Evolutionary conservation across 345 rosid genomes (phyloP).

Genomic region (Populus alba): DNA sequence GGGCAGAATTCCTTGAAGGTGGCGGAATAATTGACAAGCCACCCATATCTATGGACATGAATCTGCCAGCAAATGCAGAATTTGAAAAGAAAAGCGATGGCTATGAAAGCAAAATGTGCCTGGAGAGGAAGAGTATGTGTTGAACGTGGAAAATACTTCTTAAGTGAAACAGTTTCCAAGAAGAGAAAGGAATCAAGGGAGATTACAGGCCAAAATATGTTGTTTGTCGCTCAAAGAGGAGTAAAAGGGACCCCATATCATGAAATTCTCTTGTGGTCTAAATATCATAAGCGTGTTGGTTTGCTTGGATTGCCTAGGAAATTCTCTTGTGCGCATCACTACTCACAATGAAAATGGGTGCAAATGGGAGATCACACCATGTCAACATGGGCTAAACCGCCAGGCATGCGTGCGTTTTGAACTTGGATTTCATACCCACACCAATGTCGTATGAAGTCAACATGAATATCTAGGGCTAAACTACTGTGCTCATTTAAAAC

Average conservation of each 20-base stretch:
- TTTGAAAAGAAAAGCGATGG: conserved; percentile 61
- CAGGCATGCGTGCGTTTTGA: not conserved
- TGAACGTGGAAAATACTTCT: conserved; percentile 29
- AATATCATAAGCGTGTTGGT: not conserved
- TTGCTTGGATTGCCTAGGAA: not conserved
- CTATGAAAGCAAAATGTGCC: conserved; percentile 51
- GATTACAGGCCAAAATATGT: conserved; percentile 64
- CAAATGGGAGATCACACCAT: not conserved
- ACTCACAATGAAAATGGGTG: not conserved
- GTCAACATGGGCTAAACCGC: not conserved
- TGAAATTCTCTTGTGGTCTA: too few species aligned
- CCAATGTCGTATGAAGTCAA: not conserved
- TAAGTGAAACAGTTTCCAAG: conserved; percentile 42
- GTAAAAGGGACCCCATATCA: too few species aligned
- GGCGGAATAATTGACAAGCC: conserved; percentile 37
- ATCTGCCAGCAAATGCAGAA: conserved; percentile 62
- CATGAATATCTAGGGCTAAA: not conserved
- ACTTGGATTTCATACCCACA: not conserved
- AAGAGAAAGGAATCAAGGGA: conserved; percentile 67
- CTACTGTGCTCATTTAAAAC: not conserved
- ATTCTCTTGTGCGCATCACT: not conserved
- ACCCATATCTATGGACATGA: conserved; percentile 28
- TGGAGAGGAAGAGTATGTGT: conserved; percentile 12
- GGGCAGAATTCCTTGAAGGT: conserved; percentile 30
- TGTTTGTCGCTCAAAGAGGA: not conserved